Percentiles rank a stretch among this genome's conserved stretches.
Conservation (phyloP, 73 alveolate genomes). For the Blepharisma stoltei region DNA sequence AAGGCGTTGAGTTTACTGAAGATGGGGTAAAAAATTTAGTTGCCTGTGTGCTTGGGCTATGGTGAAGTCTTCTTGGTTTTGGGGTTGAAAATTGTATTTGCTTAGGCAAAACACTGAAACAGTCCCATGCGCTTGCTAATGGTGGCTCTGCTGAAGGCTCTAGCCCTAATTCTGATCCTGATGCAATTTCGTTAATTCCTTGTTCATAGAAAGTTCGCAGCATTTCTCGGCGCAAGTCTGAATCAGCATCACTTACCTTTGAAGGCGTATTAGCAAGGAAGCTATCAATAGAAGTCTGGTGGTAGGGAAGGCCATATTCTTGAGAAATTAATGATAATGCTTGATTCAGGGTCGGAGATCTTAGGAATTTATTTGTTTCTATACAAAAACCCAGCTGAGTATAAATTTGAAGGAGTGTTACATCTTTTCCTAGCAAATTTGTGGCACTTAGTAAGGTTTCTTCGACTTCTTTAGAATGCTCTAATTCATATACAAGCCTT, state of each 20-base stretch:
- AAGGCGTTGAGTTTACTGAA: neutral
- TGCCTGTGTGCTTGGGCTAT: neutral
- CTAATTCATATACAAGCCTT: neutral
- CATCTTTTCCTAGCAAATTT: slow-evolving; percentile 1
- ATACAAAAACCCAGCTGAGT: neutral
- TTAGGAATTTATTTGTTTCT: neutral
- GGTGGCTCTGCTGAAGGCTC: neutral
- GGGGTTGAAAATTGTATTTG: neutral
- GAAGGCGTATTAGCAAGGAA: neutral
- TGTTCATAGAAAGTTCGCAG: neutral
- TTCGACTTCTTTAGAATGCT: neutral
- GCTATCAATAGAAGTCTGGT: neutral
- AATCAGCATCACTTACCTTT: neutral
- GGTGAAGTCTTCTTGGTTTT: neutral
- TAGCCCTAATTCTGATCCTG: neutral
- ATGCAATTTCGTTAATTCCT: slow-evolving; percentile 9
- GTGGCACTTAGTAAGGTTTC: neutral
- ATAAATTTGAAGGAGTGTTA: neutral
- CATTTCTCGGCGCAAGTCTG: slow-evolving; percentile 3
- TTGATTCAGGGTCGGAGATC: neutral
- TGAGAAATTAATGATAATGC: neutral
- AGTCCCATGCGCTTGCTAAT: neutral
- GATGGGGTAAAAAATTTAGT: neutral
- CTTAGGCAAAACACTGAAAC: neutral
- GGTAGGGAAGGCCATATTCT: neutral